Conservation (phyloP, 2,329 filamentous ascomycete species). For the Cytospora piceae region DNA sequence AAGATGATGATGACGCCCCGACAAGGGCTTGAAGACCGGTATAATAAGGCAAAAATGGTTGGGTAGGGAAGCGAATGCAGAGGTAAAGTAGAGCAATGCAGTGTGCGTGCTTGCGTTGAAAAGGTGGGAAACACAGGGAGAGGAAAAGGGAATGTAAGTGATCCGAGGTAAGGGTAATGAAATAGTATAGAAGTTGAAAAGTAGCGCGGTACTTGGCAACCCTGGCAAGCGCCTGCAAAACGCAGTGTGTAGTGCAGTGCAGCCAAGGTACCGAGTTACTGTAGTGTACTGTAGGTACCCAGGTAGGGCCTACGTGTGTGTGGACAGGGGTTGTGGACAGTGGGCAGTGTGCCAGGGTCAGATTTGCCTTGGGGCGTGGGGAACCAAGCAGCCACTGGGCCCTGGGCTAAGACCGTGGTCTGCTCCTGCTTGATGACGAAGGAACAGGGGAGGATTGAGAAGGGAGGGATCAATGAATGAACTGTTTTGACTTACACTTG, state of each 20-base stretch:
- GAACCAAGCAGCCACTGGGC: background rate
- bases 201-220: too few relatives aligned
- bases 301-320: background rate
- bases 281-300: background rate
- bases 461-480: background rate
- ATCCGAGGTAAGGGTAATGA: background rate
- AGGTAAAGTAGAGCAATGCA: constrained; percentile 1
- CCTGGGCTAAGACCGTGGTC: background rate
- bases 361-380: background rate
- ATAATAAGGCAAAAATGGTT: constrained; percentile 3
- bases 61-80: background rate
- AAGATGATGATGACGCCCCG: constrained; percentile 9
- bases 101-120: background rate
- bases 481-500: constrained; percentile 14
- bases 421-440: background rate
- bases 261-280: too few relatives aligned
- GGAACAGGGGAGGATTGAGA: background rate
- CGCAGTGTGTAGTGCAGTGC: background rate
- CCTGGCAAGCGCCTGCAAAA: too few relatives aligned
- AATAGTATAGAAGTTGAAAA: background rate
- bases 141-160: background rate
- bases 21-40: constrained; percentile 2
- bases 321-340: too few relatives aligned
- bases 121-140: background rate
- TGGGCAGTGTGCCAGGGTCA: background rate